Percentiles rank a stretch among this genome's conserved stretches.
phyloP scores from a whole-genome alignment of 306 rosid genomes.

The Chamaecrista fasciculata region DNA sequence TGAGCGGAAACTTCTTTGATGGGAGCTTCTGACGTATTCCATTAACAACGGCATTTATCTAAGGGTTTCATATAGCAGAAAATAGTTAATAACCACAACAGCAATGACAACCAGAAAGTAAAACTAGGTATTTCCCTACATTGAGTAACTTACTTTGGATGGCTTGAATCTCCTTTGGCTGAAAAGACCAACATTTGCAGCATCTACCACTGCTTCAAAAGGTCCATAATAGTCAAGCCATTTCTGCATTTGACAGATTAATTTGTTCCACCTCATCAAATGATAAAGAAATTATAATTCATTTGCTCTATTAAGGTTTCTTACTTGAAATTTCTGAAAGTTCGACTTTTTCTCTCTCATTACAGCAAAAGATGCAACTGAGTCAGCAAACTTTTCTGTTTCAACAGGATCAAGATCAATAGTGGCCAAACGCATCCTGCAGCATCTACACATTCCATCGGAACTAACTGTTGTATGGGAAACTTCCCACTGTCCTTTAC shows the following conservation, averaged over 20 bases:
- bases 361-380: conserved; percentile 76
- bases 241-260: conserved; percentile 53
- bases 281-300: conserved; percentile 18
- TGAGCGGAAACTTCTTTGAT: conserved; percentile 81
- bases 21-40: conserved; percentile 74
- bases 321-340: conserved; percentile 88
- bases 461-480: conserved; percentile 51
- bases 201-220: conserved; percentile 94
- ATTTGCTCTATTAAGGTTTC: conserved; percentile 27
- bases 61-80: conserved; percentile 23
- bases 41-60: conserved; percentile 76
- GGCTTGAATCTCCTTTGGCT: conserved; percentile 73
- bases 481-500: conserved; percentile 80
- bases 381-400: conserved; percentile 82
- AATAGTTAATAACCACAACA: conserved; percentile 3
- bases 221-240: conserved; percentile 93
- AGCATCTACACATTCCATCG: conserved; percentile 80
- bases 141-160: conserved; percentile 64
- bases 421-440: conserved; percentile 64
- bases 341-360: conserved; percentile 63
- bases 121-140: background rate
- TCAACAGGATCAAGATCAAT: conserved; percentile 91
- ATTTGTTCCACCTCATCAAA: conserved; percentile 21
- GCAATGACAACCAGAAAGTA: conserved; percentile 6
- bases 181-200: conserved; percentile 83